phyloP scores from a whole-genome alignment of 805 yeast genomes.

The Yarrowia sp. region DNA sequence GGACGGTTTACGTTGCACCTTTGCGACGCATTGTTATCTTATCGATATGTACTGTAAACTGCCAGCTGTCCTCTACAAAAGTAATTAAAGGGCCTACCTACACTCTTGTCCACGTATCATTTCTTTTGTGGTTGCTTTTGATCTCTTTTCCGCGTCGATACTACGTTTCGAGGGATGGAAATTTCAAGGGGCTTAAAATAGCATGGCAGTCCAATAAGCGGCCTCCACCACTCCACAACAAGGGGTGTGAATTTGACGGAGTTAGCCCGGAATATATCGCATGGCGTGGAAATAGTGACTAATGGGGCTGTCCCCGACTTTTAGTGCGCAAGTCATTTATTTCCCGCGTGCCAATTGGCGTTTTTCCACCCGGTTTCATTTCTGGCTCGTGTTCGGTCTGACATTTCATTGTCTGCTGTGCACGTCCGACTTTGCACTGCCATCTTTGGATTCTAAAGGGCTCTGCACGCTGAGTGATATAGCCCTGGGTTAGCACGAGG shows the following conservation, averaged over 20 bases:
- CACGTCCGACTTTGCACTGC: neutral
- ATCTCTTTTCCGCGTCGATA: neutral
- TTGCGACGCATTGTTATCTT: conserved; percentile 14
- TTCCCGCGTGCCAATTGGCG: neutral
- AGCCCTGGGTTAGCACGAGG: too few species aligned
- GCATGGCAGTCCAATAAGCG: neutral
- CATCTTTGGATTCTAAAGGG: neutral
- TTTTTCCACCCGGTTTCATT: too few species aligned
- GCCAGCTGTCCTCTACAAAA: conserved; percentile 2
- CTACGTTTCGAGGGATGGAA: neutral
- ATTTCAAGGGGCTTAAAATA: conserved; percentile 1
- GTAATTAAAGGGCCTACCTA: too few species aligned
- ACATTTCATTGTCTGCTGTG: neutral
- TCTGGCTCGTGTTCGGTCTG: neutral
- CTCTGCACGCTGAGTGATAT: too few species aligned
- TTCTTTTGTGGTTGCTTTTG: neutral
- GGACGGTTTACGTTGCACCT: conserved; percentile 1
- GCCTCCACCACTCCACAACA: neutral
- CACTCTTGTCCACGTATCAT: too few species aligned
- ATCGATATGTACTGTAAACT: conserved; percentile 1
- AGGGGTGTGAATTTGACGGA: conserved; percentile 9
- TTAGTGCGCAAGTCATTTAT: neutral
- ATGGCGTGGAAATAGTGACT: neutral
- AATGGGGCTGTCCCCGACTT: neutral
- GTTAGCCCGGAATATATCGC: neutral